Base-by-base conservation (phyloP, 768 basidiomycete genomes). In the Auriscalpium microsporum region DNA sequence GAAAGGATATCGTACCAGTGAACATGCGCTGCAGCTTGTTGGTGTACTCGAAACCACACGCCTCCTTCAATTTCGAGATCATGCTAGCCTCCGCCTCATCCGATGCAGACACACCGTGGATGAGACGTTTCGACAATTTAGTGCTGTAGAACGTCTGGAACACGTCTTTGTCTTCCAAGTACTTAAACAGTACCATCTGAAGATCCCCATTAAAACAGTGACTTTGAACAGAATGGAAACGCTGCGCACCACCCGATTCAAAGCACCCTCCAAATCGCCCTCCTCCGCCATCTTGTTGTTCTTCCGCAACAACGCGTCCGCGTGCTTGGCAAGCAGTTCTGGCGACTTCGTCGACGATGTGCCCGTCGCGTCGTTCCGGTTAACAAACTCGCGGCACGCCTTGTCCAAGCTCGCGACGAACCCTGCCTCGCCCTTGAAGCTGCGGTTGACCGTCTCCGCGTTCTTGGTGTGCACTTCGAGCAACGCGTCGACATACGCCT, bases 91-190 rank as follows among this genome's bases (percentile, higher is more conserved):
- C 95, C 50, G 87, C 88, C 70, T 99, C 95, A 63, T 97, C 94
- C 2, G 94, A 97, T 8, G 91, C 90, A 10, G 93, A 97, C 3
- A 89, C 83, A 11, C 83, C 83, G 62, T 90, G 85, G 62, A 99
- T 92, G 23, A 99, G 83, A 58, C 95, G 92, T 67, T 90, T 90
- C 37, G 90, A 90, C 21, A 98, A 72, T 69, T 91, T 94, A 59
- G 91, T 95, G 14, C 87, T 89, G 73, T 99, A 98, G 78, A 95
- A 98, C 16, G 89, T 89, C 67, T 95, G 94, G 83, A 97, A 99
- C 11, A 98, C 91, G 62, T 99, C 95, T 75, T 96, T 96, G 77
- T 98, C 94, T 68, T 94, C 92, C 63, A 97, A 87, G 71, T 96
- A 98, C 69, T 94, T 94, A 87, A 99, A 96, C 49, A 98, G 74